Percentiles rank a stretch among this genome's conserved stretches.
Conservation (phyloP, 1,284 basidiomycete genomes). For the Cryptococcus sp. region DNA sequence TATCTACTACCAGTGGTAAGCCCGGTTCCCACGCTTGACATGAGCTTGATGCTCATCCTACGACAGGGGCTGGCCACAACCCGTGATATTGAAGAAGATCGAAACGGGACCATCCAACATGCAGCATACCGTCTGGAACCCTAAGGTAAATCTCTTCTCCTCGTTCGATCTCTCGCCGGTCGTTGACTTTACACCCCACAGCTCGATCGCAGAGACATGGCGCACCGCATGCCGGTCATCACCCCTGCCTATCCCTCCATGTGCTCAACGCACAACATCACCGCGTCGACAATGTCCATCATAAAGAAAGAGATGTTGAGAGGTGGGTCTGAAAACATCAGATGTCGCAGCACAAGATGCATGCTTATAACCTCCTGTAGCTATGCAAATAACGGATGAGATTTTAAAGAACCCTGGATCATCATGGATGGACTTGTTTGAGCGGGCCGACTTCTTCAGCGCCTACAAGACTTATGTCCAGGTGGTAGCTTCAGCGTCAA, state of each 20-base stretch:
- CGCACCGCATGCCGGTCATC: conserved; percentile 99
- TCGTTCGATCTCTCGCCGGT: too few relatives aligned
- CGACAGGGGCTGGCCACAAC: conserved; percentile 91
- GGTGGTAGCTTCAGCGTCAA: conserved; percentile 87
- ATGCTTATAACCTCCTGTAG: conserved; percentile 53
- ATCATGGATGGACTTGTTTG: conserved; percentile 89
- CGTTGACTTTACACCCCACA: conserved; percentile 42
- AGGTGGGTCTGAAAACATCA: conserved; percentile 57
- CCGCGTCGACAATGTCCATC: conserved; percentile 90
- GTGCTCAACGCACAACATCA: conserved; percentile 99
- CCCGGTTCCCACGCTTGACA: conserved; percentile 9
- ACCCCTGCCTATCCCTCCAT: conserved; percentile 99
- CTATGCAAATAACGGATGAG: conserved; percentile 88
- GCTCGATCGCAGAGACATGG: conserved; percentile 89
- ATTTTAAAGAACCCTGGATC: conserved; percentile 69
- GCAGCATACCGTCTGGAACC: conserved; percentile 96
- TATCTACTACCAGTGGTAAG: conserved; percentile 93
- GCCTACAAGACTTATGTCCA: conserved; percentile 98
- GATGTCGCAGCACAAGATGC: neutral
- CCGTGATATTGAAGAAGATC: conserved; percentile 92
- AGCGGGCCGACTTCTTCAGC: conserved; percentile 94
- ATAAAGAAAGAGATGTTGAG: conserved; percentile 96
- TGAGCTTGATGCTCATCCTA: conserved; percentile 10
- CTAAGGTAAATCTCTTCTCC: conserved; percentile 63
- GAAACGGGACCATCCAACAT: conserved; percentile 80